phyloP scores from a whole-genome alignment of 75 land plant genomes.

The Gnetum montanum region DNA sequence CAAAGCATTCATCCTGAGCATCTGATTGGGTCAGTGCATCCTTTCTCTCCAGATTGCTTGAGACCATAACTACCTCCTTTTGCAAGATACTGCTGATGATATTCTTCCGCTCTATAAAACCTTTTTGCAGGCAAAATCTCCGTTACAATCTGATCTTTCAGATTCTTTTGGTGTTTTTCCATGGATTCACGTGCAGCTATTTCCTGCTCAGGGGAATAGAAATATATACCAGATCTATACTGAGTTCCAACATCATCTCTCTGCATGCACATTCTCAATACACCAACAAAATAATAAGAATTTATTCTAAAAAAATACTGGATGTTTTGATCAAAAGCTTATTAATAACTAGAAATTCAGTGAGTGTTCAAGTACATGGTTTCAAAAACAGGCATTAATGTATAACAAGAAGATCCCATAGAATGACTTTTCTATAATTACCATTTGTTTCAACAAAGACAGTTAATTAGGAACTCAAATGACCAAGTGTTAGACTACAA shows the following conservation, averaged over 20 bases:
- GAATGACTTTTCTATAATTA: too few species aligned
- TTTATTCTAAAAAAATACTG: neutral
- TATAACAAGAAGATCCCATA: too few species aligned
- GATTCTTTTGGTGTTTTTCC: constrained; percentile 41
- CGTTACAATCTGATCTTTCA: constrained; percentile 45
- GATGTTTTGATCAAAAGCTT: too few species aligned
- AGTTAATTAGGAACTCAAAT: too few species aligned
- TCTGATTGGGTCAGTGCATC: constrained; percentile 75
- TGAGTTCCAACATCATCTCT: constrained; percentile 67
- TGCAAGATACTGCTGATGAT: constrained; percentile 82
- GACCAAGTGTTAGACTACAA: too few species aligned
- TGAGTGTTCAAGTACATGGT: too few species aligned
- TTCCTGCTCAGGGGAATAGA: constrained; percentile 59
- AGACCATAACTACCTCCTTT: constrained; percentile 54
- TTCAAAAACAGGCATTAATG: too few species aligned
- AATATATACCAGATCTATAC: constrained; percentile 72
- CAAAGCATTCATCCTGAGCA: constrained; percentile 55
- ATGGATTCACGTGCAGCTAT: constrained; percentile 34
- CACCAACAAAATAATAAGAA: neutral
- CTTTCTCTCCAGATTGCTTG: constrained; percentile 61
- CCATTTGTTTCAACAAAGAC: too few species aligned
- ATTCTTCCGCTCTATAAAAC: constrained; percentile 76
- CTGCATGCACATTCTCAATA: too few species aligned
- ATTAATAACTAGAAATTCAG: too few species aligned
- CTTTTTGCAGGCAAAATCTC: constrained; percentile 72